Conservation (phyloP, 768 basidiomycete species). For the Rhizopogon vinicolor region DNA sequence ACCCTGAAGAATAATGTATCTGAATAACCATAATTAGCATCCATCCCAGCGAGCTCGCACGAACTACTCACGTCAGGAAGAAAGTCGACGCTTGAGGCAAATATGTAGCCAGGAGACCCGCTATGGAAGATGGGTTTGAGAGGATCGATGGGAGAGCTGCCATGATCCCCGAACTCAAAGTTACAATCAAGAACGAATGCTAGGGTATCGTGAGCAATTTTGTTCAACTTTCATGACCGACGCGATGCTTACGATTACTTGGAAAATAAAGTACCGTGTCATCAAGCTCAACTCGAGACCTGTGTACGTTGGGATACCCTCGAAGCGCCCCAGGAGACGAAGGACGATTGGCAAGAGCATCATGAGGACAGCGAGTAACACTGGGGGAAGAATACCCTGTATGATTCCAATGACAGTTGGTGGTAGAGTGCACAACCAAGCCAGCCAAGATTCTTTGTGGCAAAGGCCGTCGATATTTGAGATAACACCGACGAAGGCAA, state of each 20-base stretch:
- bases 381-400: constrained; percentile 83
- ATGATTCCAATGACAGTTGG: constrained; percentile 71
- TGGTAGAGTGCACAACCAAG: constrained; percentile 79
- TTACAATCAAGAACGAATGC: constrained; percentile 93
- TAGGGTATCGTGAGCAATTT: constrained; percentile 25
- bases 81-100: constrained; percentile 84
- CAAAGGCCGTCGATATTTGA: constrained; percentile 79
- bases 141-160: constrained; percentile 60
- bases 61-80: constrained; percentile 69
- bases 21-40: constrained; percentile 17
- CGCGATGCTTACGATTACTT: constrained; percentile 67
- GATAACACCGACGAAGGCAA: constrained; percentile 80
- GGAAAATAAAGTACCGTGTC: constrained; percentile 90
- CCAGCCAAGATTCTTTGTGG: constrained; percentile 59
- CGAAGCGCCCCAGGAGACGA: constrained; percentile 74
- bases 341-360: constrained; percentile 84
- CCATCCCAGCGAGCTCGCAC: not conserved
- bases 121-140: constrained; percentile 64
- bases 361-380: constrained; percentile 86
- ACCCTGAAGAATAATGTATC: constrained; percentile 78
- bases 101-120: constrained; percentile 68
- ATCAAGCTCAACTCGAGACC: constrained; percentile 88
- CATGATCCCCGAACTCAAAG: constrained; percentile 79
- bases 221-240: not conserved
- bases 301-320: constrained; percentile 85